phyloP scores from a whole-genome alignment of 768 basidiomycete genomes.

The Lentinula raphanica region DNA sequence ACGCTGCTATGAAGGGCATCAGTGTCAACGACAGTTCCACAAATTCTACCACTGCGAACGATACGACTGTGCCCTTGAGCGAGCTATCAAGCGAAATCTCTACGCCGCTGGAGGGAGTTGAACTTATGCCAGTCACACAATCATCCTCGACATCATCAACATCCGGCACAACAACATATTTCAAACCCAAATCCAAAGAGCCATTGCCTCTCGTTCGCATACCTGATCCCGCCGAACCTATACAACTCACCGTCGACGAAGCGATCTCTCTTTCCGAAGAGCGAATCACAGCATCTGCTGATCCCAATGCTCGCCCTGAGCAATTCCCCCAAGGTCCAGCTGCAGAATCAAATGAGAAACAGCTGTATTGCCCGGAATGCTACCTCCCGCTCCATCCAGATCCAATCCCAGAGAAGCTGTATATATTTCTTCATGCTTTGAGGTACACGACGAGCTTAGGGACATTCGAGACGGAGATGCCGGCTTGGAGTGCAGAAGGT shows the following conservation, averaged over 20 bases:
- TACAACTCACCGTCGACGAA: slow-evolving; percentile 45
- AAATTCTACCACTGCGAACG: neutral
- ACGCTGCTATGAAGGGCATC: slow-evolving; percentile 9
- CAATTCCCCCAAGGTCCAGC: slow-evolving; percentile 35
- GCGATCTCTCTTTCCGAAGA: slow-evolving; percentile 36
- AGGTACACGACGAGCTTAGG: slow-evolving; percentile 80
- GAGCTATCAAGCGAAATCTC: slow-evolving; percentile 2
- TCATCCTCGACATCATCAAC: neutral
- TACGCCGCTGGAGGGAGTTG: slow-evolving; percentile 5
- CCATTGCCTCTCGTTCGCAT: neutral
- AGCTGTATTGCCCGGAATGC: slow-evolving; percentile 81
- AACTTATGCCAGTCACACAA: neutral
- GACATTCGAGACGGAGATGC: slow-evolving; percentile 81
- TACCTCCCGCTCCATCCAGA: slow-evolving; percentile 92
- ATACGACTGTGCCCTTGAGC: neutral
- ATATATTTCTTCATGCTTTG: slow-evolving; percentile 93
- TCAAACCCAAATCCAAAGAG: neutral
- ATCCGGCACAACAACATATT: too few relatives aligned
- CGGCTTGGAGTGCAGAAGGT: slow-evolving; percentile 78
- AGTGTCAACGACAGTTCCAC: neutral
- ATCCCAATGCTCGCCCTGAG: slow-evolving; percentile 2
- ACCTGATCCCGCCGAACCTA: neutral
- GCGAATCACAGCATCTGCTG: slow-evolving; percentile 14
- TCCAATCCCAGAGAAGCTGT: slow-evolving; percentile 85
- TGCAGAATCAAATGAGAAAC: slow-evolving; percentile 31